Conservation (phyloP, 441 rosid genomes). For the Metrosideros polymorpha region DNA sequence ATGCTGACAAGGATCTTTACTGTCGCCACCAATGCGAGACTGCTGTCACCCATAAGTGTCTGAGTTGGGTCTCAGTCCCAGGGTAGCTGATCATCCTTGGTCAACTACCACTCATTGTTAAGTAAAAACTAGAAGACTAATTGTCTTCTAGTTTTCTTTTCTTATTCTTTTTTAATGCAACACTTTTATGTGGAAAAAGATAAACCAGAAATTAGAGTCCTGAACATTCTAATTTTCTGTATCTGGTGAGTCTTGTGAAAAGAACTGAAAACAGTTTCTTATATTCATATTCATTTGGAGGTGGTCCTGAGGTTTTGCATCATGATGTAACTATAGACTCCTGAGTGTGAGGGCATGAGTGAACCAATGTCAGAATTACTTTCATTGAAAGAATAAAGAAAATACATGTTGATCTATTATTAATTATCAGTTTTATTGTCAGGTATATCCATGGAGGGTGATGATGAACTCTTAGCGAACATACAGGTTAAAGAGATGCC, state of each 20-base stretch:
- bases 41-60: not conserved
- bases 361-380: not conserved
- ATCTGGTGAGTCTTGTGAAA: not conserved
- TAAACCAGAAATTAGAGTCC: not conserved
- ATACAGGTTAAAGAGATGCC: conserved; percentile 59
- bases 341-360: not conserved
- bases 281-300: not conserved
- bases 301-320: not conserved
- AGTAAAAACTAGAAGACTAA: not conserved
- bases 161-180: not conserved
- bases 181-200: not conserved
- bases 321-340: not conserved
- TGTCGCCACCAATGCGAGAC: not conserved
- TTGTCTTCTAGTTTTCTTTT: not conserved
- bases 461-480: conserved; percentile 75
- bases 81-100: not conserved
- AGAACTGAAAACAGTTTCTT: not conserved
- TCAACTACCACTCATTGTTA: not conserved
- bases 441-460: conserved; percentile 98
- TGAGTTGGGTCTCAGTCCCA: not conserved
- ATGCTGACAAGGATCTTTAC: not conserved
- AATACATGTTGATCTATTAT: not conserved
- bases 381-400: not conserved
- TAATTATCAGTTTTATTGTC: conserved; percentile 8
- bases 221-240: not conserved